phyloP scores from a whole-genome alignment of 352 stramenopile species.

The Phytophthora cactorum region DNA sequence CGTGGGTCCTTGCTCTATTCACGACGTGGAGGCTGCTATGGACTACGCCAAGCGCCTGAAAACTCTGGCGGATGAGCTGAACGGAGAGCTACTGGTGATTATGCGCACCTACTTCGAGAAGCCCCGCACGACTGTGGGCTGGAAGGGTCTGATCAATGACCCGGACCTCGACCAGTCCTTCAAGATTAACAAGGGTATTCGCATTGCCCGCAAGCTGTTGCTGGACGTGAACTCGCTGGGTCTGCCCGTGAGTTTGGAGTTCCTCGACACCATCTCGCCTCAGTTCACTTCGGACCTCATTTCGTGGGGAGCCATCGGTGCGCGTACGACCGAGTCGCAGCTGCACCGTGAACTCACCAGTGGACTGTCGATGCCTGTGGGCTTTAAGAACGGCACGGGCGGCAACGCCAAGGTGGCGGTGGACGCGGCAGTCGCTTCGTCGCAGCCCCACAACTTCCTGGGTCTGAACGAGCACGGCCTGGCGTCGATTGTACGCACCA shows the following conservation, averaged over 20 bases:
- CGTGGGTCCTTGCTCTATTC: constrained; percentile 85
- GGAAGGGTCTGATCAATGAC: constrained; percentile 90
- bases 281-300: constrained; percentile 83
- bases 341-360: constrained; percentile 84
- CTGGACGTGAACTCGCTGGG: constrained; percentile 84
- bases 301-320: constrained; percentile 85
- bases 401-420: constrained; percentile 85
- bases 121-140: constrained; percentile 82
- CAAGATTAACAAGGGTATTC: constrained; percentile 91
- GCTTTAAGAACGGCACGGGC: constrained; percentile 88
- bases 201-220: constrained; percentile 82
- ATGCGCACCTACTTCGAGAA: constrained; percentile 92
- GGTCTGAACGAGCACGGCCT: constrained; percentile 84
- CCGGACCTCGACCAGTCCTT: constrained; percentile 84
- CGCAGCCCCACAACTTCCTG: constrained; percentile 82
- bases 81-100: constrained; percentile 76
- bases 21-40: constrained; percentile 75
- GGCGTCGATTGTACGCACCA: constrained; percentile 84
- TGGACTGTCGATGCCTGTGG: constrained; percentile 82
- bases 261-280: constrained; percentile 84
- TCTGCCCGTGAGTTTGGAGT: constrained; percentile 79
- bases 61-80: constrained; percentile 55
- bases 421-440: constrained; percentile 72
- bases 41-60: constrained; percentile 78
- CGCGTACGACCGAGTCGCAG: constrained; percentile 85